Evolutionary conservation across 495 filamentous ascomycete species (phyloP).

Genomic region (Aspergillus sclerotiicarbonarius): DNA sequence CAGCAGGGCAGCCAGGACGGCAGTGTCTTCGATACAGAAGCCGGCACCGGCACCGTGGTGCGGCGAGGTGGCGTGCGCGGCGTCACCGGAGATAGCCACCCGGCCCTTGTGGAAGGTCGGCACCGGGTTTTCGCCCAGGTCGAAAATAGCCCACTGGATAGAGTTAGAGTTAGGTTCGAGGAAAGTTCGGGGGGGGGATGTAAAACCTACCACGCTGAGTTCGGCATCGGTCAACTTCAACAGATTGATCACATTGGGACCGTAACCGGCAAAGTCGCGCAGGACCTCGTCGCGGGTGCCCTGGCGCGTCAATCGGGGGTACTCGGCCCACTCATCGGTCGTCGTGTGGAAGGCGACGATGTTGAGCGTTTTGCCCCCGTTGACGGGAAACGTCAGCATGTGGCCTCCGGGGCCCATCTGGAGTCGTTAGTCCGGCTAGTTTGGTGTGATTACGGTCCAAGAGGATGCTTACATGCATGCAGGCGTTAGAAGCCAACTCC

Average conservation of each 20-base stretch:
- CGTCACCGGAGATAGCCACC: slow-evolving; percentile 50
- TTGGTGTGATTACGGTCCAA: neutral
- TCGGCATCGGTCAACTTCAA: slow-evolving; percentile 23
- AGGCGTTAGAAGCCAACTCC: slow-evolving; percentile 41
- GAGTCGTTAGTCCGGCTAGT: slow-evolving; percentile 1
- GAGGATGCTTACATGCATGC: slow-evolving; percentile 34
- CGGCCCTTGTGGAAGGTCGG: slow-evolving; percentile 36
- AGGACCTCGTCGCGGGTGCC: slow-evolving; percentile 33
- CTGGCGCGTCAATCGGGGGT: slow-evolving; percentile 24
- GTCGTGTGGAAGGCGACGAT: slow-evolving; percentile 37
- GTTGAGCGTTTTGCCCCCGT: slow-evolving; percentile 42
- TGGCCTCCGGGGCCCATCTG: slow-evolving; percentile 46
- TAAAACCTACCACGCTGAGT: slow-evolving; percentile 22
- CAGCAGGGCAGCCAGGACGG: slow-evolving; percentile 43
- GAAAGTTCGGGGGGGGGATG: neutral
- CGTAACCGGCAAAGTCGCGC: slow-evolving; percentile 38
- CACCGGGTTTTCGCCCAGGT: slow-evolving; percentile 47
- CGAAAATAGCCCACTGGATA: slow-evolving; percentile 55
- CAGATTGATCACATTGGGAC: slow-evolving; percentile 26
- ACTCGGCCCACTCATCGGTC: slow-evolving; percentile 34
- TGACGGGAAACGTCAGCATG: slow-evolving; percentile 49
- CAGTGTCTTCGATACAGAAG: slow-evolving; percentile 55
- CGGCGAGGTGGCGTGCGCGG: slow-evolving; percentile 45
- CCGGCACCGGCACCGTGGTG: slow-evolving; percentile 58
- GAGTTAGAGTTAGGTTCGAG: slow-evolving; percentile 23